These are phyloP conservation scores for Coniferiporia sulphurascens DNA, from an alignment of 1,284 basidiomycete genomes.

Conservation along the genomic window DNA sequence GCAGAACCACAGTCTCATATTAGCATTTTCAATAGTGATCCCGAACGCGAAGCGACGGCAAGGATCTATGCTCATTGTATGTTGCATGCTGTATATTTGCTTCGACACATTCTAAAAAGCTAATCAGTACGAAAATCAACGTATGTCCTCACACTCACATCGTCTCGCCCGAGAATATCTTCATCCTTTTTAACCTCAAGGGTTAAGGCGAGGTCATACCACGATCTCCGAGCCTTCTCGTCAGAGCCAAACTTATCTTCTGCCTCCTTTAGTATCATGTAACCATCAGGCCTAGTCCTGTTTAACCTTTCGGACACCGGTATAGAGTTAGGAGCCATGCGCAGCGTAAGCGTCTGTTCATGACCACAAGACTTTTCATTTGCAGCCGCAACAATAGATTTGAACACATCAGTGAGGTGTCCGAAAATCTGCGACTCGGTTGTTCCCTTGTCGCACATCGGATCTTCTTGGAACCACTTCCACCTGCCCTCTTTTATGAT, in stretches of 20 bases:
- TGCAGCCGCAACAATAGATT: background rate
- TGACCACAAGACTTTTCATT: background rate
- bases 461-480: background rate
- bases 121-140: background rate
- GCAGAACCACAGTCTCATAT: constrained; percentile 16
- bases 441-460: too few relatives aligned
- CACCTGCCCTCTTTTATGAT: background rate
- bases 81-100: constrained; percentile 15
- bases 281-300: background rate
- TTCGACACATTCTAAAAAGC: constrained; percentile 17
- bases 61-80: constrained; percentile 18
- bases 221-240: background rate
- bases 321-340: background rate
- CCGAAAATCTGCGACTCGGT: background rate
- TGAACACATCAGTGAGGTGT: background rate
- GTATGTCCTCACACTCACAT: background rate
- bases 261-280: background rate
- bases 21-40: constrained; percentile 16
- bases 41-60: constrained; percentile 18
- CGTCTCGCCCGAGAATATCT: background rate
- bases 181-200: background rate
- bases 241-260: background rate
- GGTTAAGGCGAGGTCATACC: background rate
- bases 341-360: background rate
- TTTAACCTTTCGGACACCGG: background rate